These are phyloP conservation scores for Infundibulicybe gibba DNA, from an alignment of 768 basidiomycete genomes.

Conservation along the genomic window DNA sequence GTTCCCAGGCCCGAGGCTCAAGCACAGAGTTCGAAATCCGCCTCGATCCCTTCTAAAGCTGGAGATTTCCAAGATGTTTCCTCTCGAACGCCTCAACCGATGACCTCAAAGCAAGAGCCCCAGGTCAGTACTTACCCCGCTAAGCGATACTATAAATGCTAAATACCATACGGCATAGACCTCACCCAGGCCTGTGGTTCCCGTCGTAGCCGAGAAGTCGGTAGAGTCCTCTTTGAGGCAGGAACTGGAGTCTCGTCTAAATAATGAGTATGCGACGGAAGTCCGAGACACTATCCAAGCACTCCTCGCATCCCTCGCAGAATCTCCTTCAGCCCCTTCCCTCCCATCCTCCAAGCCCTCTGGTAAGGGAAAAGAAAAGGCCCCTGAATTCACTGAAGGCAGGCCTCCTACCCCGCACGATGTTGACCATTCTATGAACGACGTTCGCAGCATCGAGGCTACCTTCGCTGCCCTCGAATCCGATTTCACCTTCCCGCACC, in stretches of 20 bases:
- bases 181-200: constrained; percentile 1
- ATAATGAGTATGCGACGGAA: constrained; percentile 25
- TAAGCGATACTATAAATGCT: background rate
- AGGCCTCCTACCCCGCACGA: constrained; percentile 18
- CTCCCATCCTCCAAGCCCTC: constrained; percentile 2
- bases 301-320: constrained; percentile 29
- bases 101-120: too few relatives aligned
- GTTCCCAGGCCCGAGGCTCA: too few relatives aligned
- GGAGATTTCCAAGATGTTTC: too few relatives aligned
- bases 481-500: constrained; percentile 36
- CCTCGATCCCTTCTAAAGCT: too few relatives aligned
- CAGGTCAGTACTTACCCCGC: too few relatives aligned
- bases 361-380: constrained; percentile 37
- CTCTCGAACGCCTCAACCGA: too few relatives aligned
- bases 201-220: constrained; percentile 2
- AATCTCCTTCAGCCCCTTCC: constrained; percentile 8
- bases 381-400: constrained; percentile 7
- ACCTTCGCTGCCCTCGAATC: constrained; percentile 30
- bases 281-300: constrained; percentile 38
- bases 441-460: constrained; percentile 37
- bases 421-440: constrained; percentile 29
- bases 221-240: constrained; percentile 17
- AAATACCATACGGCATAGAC: background rate
- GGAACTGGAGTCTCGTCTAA: constrained; percentile 26
- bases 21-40: too few relatives aligned